A percentile compares a stretch with the other conserved stretches of the same genome.
Conservation (phyloP, 352 stramenopile genomes). For the Phytopythium aichiense region DNA sequence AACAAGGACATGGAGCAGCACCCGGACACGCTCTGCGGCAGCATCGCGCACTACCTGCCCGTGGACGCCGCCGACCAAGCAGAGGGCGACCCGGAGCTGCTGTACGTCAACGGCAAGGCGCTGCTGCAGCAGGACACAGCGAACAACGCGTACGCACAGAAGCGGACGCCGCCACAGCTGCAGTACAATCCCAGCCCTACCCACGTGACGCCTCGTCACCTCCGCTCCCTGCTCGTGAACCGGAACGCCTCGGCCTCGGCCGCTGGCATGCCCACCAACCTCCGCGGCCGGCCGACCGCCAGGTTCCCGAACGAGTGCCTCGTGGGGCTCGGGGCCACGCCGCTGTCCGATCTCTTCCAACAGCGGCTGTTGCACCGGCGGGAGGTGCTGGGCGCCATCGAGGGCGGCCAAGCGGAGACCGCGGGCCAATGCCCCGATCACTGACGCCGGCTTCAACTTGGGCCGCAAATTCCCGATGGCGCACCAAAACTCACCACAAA, state of each 20-base stretch:
- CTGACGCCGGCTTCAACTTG: background rate
- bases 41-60: conserved; percentile 58
- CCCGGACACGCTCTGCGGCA: conserved; percentile 58
- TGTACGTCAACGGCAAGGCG: conserved; percentile 58
- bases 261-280: background rate
- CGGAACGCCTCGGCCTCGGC: background rate
- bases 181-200: conserved; percentile 36
- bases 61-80: conserved; percentile 5
- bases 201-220: conserved; percentile 45
- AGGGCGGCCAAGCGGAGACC: background rate
- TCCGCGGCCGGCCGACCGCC: conserved; percentile 4
- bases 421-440: background rate
- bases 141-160: conserved; percentile 23
- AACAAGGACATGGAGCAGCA: conserved; percentile 55
- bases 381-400: background rate
- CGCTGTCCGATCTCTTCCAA: conserved; percentile 12
- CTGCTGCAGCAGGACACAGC: conserved; percentile 45
- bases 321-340: conserved; percentile 27
- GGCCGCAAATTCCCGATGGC: too few relatives aligned
- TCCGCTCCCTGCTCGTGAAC: conserved; percentile 14
- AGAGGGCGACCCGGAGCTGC: conserved; percentile 19
- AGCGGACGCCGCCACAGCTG: conserved; percentile 23
- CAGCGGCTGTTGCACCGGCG: background rate
- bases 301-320: conserved; percentile 39
- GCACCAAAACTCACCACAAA: too few relatives aligned